Base-by-base conservation (phyloP, 495 filamentous ascomycete genomes). In the Podospora australis region DNA sequence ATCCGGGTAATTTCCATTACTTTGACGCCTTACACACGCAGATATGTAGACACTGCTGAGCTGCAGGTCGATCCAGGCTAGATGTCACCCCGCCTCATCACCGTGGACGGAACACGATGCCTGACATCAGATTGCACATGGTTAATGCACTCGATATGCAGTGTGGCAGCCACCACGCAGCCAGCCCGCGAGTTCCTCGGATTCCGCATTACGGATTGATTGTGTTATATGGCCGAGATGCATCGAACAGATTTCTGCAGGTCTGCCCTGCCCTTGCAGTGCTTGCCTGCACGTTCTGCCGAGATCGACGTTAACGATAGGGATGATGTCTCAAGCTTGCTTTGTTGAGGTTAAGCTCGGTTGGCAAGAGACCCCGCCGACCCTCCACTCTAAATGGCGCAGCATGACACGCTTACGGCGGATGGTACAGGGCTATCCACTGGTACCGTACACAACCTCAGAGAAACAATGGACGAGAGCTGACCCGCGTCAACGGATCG, bases 401-500 rank as follows among this genome's bases (percentile, higher is more conserved):
- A 36, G 32, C 14, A 36, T 36, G 32, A 8, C 32, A 36, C n/a
- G 32, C 26, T 29, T 29, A 29, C 11, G 6, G 11, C 26, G 11
- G 26, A 29, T 6, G 32, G n/a, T 17, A 36, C 32, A 36, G 32
- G 32, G 32, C 32, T 16, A 17, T 17, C 32, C 19, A 6, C 32
- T 36, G n/a, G 11, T 34, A 29, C 26, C 6, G 11, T 6, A 19
- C 4, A 40, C 38, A 16, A 2, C 14, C 20, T 2, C 14, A 40
- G 16, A 9, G 4, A 19, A 2, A 5, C 21, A 6, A 6, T 4
- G 8, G 24, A 4, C 16, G 19, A 0, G 24, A 26, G 23, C 39
- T 43, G 39, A 43, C 22, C 39, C 39, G 39, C 20, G 19, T 43
- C 39, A 23, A 11, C 39, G 39, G 39, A 43, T 25, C 39, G 23